phyloP scores from a whole-genome alignment of 2,329 filamentous ascomycete genomes.

The Ophiostoma sp. region DNA sequence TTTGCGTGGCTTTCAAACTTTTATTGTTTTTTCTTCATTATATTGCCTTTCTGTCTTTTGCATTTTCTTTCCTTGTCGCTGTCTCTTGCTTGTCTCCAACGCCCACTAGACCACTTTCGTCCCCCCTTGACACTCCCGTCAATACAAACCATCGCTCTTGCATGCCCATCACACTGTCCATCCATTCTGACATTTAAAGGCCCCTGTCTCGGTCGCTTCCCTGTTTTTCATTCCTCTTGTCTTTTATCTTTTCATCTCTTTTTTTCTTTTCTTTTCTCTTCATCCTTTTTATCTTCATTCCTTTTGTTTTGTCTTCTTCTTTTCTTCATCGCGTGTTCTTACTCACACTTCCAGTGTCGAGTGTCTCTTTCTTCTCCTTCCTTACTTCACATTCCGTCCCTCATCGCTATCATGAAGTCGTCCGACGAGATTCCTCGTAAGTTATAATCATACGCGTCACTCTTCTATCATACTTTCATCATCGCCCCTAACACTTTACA shows the following conservation, averaged over 20 bases:
- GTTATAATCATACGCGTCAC: background rate
- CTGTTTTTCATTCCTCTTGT: background rate
- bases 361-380: background rate
- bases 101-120: background rate
- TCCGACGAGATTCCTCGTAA: slow-evolving; percentile 12
- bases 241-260: background rate
- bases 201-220: background rate
- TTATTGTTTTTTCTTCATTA: slow-evolving; percentile 1
- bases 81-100: background rate
- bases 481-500: background rate
- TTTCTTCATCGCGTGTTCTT: background rate
- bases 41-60: background rate
- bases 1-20: background rate
- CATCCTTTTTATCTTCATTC: background rate
- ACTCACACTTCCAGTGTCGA: background rate
- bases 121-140: background rate
- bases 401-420: background rate
- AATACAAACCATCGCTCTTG: background rate
- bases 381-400: background rate
- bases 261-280: background rate
- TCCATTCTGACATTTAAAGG: slow-evolving; percentile 6
- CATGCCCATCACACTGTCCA: background rate
- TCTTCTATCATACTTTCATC: background rate
- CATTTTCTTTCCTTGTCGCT: background rate
- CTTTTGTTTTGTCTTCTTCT: background rate